phyloP scores from a whole-genome alignment of 257 asterid genomes.

The Ballota nigra region DNA sequence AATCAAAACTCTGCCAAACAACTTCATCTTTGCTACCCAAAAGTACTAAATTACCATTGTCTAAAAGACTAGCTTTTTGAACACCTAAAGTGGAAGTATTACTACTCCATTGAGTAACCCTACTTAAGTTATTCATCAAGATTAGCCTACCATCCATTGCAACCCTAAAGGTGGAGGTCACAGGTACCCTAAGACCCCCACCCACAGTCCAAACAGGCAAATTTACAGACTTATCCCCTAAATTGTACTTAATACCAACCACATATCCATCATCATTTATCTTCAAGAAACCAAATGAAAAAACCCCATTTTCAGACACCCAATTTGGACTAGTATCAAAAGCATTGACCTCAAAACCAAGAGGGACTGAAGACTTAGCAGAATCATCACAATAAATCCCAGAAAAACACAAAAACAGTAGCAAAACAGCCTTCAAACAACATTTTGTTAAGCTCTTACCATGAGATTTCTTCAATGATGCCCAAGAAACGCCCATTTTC shows the following conservation, averaged over 20 bases:
- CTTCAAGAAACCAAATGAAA: slow-evolving; percentile 70
- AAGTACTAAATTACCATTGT: slow-evolving; percentile 61
- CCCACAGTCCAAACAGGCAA: slow-evolving; percentile 69
- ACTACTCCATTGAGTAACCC: slow-evolving; percentile 53
- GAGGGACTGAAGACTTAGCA: slow-evolving; percentile 44
- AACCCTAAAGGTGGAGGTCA: slow-evolving; percentile 51
- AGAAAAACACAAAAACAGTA: slow-evolving; percentile 33
- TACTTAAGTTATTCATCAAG: slow-evolving; percentile 44
- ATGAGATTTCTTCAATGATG: slow-evolving; percentile 18
- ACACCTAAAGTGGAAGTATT: slow-evolving; percentile 57
- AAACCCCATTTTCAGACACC: slow-evolving; percentile 67
- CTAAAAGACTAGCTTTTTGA: slow-evolving; percentile 51
- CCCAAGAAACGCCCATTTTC: slow-evolving; percentile 47
- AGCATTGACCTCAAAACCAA: slow-evolving; percentile 60
- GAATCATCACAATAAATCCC: slow-evolving; percentile 41
- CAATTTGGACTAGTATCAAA: slow-evolving; percentile 37
- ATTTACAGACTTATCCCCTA: slow-evolving; percentile 43
- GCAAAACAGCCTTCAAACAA: slow-evolving; percentile 17
- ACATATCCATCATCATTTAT: slow-evolving; percentile 41
- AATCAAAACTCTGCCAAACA: slow-evolving; percentile 57
- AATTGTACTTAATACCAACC: slow-evolving; percentile 57
- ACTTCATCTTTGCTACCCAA: slow-evolving; percentile 39
- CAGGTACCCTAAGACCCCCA: slow-evolving; percentile 56
- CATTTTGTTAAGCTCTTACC: slow-evolving; percentile 37
- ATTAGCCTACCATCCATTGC: slow-evolving; percentile 55